Evolutionary conservation across 1,139 yeast species (phyloP).

Genomic region (Maudiozyma humilis): DNA sequence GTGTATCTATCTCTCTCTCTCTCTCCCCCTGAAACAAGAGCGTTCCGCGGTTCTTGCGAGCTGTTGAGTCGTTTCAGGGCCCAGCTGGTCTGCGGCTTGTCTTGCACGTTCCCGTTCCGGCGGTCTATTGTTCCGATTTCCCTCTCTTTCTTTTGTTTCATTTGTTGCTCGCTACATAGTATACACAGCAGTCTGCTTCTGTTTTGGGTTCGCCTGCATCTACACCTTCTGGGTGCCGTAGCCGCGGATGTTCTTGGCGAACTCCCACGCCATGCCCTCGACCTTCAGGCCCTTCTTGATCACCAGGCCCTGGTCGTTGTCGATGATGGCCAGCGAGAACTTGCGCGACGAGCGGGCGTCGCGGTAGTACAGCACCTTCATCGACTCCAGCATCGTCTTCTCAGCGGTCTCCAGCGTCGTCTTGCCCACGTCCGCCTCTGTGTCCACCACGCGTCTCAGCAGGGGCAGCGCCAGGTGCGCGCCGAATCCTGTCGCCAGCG

Average conservation of each 20-base stretch:
- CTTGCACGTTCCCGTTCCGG: too few species aligned
- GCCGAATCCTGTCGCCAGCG: conserved; percentile 95
- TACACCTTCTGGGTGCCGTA: conserved; percentile 63
- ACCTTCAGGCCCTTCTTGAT: conserved; percentile 63
- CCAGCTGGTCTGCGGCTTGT: too few species aligned
- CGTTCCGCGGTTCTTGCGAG: too few species aligned
- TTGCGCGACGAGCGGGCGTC: conserved; percentile 91
- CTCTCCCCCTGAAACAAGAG: too few species aligned
- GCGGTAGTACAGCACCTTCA: conserved; percentile 92
- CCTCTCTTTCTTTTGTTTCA: neutral
- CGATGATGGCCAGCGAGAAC: conserved; percentile 73
- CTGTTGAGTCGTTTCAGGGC: too few species aligned
- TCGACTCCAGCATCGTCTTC: conserved; percentile 66
- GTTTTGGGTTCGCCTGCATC: neutral
- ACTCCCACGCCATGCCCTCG: conserved; percentile 76
- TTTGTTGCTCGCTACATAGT: neutral
- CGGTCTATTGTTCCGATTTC: too few species aligned
- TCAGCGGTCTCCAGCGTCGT: conserved; percentile 71
- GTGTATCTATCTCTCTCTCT: too few species aligned
- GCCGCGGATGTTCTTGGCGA: conserved; percentile 82
- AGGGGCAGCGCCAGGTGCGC: conserved; percentile 90
- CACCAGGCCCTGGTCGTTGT: conserved; percentile 49
- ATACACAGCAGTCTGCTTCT: neutral
- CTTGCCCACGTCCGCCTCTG: conserved; percentile 60
- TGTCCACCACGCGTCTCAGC: conserved; percentile 74